These are phyloP conservation scores for Botryotinia globosa DNA, from an alignment of 2,329 filamentous ascomycete species.

Conservation along the genomic window DNA sequence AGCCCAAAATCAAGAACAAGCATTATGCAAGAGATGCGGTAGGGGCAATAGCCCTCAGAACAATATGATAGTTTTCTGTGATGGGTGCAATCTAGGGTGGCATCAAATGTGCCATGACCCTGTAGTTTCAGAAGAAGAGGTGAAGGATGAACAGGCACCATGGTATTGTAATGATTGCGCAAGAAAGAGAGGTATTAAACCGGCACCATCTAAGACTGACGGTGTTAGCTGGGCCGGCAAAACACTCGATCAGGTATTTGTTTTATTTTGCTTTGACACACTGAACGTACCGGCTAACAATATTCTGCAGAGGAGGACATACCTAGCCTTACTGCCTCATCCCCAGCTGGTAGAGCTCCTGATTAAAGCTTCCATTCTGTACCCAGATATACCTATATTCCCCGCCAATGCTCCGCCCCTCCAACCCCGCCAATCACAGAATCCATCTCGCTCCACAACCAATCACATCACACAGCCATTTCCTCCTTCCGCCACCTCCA, in stretches of 20 bases:
- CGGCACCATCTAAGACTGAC: constrained; percentile 35
- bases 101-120: constrained; percentile 81
- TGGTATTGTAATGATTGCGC: constrained; percentile 70
- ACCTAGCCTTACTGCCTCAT: constrained; percentile 60
- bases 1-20: constrained; percentile 52
- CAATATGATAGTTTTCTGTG: constrained; percentile 84
- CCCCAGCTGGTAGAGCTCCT: constrained; percentile 62
- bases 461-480: constrained; percentile 33
- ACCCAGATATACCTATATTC: constrained; percentile 67
- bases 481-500: constrained; percentile 37
- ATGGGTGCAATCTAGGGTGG: constrained; percentile 75
- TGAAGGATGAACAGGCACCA: constrained; percentile 62
- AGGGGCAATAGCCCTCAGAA: constrained; percentile 67
- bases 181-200: constrained; percentile 46
- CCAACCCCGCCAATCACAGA: constrained; percentile 17
- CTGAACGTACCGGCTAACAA: constrained; percentile 21
- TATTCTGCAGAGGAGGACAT: constrained; percentile 54
- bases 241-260: constrained; percentile 42
- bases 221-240: constrained; percentile 37
- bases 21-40: constrained; percentile 69
- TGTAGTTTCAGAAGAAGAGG: constrained; percentile 65
- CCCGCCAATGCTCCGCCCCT: constrained; percentile 36
- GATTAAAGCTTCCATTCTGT: constrained; percentile 56
- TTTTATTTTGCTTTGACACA: constrained; percentile 4
- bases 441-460: constrained; percentile 27